Percentiles rank a stretch among this genome's conserved stretches.
Conservation (phyloP, 805 yeast species). For the Saturnispora gosingensis region DNA sequence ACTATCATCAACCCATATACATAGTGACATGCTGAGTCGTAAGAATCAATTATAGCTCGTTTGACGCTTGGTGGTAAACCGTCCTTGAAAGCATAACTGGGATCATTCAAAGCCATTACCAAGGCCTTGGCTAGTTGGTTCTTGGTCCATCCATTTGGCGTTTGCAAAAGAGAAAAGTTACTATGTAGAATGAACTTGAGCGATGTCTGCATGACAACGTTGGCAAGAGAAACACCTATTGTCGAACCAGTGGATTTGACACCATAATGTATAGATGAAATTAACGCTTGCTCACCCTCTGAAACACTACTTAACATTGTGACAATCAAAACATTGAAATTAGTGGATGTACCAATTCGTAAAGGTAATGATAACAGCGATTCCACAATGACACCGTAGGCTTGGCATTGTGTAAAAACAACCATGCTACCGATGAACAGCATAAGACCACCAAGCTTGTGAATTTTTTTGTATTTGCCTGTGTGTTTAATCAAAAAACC, state of each 20-base stretch:
- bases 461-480: constrained; percentile 49
- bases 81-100: constrained; percentile 11
- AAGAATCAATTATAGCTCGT: constrained; percentile 36
- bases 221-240: constrained; percentile 39
- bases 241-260: constrained; percentile 47
- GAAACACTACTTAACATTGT: constrained; percentile 72
- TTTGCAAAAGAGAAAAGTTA: not conserved
- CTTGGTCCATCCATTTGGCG: constrained; percentile 13
- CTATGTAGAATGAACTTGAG: constrained; percentile 3
- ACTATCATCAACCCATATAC: constrained; percentile 25
- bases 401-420: constrained; percentile 19
- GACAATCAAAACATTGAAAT: constrained; percentile 59
- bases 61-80: constrained; percentile 20
- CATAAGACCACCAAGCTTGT: constrained; percentile 30
- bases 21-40: constrained; percentile 41
- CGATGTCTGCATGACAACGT: constrained; percentile 30
- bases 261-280: constrained; percentile 80
- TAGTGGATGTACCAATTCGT: constrained; percentile 57
- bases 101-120: constrained; percentile 13
- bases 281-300: constrained; percentile 60
- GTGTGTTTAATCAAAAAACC: constrained; percentile 60
- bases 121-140: constrained; percentile 5
- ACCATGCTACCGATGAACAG: constrained; percentile 37
- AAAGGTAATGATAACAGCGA: constrained; percentile 38
- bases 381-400: constrained; percentile 27